Conservation (phyloP, 1,139 yeast genomes). For the Scheffersomyces quercinus region DNA sequence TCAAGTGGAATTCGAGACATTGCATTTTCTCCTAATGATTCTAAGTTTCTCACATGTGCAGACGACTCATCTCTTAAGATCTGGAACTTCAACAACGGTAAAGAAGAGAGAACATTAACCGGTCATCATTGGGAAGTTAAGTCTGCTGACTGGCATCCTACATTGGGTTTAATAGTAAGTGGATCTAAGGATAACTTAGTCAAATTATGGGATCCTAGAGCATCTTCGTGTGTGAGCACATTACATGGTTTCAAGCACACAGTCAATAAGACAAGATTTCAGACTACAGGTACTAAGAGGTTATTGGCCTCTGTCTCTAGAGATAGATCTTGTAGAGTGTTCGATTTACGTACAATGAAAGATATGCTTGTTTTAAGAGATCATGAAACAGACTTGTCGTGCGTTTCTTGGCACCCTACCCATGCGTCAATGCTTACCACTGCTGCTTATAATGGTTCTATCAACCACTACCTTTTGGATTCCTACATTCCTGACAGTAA, state of each 20-base stretch:
- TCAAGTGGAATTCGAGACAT: slow-evolving; percentile 80
- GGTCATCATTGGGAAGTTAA: slow-evolving; percentile 99
- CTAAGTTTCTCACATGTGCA: slow-evolving; percentile 87
- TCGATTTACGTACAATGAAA: slow-evolving; percentile 83
- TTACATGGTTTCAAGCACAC: slow-evolving; percentile 93
- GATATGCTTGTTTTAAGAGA: slow-evolving; percentile 73
- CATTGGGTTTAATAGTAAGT: slow-evolving; percentile 76
- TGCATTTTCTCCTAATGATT: slow-evolving; percentile 86
- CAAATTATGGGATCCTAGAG: slow-evolving; percentile 95
- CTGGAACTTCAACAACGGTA: slow-evolving; percentile 92
- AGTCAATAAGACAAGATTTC: slow-evolving; percentile 80
- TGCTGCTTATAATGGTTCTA: slow-evolving; percentile 88
- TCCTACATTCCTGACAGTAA: slow-evolving; percentile 41
- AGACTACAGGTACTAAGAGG: slow-evolving; percentile 65
- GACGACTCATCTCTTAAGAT: slow-evolving; percentile 89
- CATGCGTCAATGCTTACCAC: slow-evolving; percentile 79
- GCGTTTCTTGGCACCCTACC: slow-evolving; percentile 90
- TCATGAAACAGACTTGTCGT: slow-evolving; percentile 81
- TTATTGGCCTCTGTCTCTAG: slow-evolving; percentile 84
- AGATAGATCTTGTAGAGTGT: slow-evolving; percentile 84
- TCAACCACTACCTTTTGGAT: slow-evolving; percentile 73
- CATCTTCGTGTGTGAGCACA: slow-evolving; percentile 70
- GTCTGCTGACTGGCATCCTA: slow-evolving; percentile 95
- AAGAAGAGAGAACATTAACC: slow-evolving; percentile 73
- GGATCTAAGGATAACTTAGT: slow-evolving; percentile 94